These are phyloP conservation scores for Pisolithus thermaeus DNA, from an alignment of 1,284 basidiomycete genomes.

Conservation along the genomic window DNA sequence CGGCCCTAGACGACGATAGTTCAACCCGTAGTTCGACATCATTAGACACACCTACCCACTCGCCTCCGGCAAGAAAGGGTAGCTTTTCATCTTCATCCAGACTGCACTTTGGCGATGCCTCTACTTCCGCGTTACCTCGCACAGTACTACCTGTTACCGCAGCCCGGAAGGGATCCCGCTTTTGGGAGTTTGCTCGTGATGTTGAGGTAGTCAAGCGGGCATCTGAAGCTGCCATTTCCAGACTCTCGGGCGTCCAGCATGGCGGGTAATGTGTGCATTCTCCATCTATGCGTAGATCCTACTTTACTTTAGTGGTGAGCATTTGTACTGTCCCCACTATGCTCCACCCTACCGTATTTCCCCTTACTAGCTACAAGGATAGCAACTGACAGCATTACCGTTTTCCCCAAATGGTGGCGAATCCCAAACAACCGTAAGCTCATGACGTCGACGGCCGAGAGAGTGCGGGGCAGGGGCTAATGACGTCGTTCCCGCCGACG, in stretches of 20 bases:
- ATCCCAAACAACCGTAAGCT: too few relatives aligned
- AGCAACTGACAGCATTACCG: too few relatives aligned
- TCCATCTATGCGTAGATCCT: too few relatives aligned
- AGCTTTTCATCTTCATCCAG: constrained; percentile 1
- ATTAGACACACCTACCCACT: too few relatives aligned
- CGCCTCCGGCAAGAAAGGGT: background rate
- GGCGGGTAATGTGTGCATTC: too few relatives aligned
- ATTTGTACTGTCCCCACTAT: background rate
- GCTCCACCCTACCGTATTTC: too few relatives aligned
- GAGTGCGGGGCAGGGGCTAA: background rate
- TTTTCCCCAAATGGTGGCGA: too few relatives aligned
- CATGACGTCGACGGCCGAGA: background rate
- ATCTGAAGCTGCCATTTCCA: constrained; percentile 74
- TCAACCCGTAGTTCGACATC: background rate
- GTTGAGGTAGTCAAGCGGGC: constrained; percentile 77
- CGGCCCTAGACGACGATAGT: background rate
- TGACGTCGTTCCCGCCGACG: background rate
- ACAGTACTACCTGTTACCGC: too few relatives aligned
- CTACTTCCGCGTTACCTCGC: constrained; percentile 5
- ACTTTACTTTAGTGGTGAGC: constrained; percentile 1
- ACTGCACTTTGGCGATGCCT: constrained; percentile 26
- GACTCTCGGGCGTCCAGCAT: constrained; percentile 48
- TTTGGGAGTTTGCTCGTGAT: constrained; percentile 74
- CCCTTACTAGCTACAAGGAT: too few relatives aligned
- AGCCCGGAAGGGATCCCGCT: constrained; percentile 44